Evolutionary conservation across 495 filamentous ascomycete genomes (phyloP).

Genomic region (Parmelia sp.): DNA sequence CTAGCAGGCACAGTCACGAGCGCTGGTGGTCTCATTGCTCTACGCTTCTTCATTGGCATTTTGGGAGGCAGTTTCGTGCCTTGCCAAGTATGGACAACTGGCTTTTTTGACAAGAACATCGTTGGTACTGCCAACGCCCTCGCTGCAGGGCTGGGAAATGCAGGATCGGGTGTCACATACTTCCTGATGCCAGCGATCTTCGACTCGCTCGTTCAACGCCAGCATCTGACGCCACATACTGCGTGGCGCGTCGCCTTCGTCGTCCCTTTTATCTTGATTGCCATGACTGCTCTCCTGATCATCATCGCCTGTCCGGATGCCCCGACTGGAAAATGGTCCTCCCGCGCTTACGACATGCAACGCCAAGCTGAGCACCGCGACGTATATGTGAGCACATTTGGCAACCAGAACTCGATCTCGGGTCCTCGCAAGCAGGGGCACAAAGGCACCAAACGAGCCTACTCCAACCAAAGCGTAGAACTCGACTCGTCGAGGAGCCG

Average conservation of each 20-base stretch:
- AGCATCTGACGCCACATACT: conserved; percentile 52
- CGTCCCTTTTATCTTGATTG: conserved; percentile 75
- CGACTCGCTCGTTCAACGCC: conserved; percentile 59
- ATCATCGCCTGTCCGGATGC: conserved; percentile 72
- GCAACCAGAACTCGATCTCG: not conserved
- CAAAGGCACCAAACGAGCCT: conserved; percentile 4
- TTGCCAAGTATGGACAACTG: conserved; percentile 92
- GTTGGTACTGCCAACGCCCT: conserved; percentile 87
- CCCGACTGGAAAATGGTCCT: conserved; percentile 70
- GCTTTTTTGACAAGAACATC: conserved; percentile 94
- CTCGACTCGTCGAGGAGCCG: conserved; percentile 6
- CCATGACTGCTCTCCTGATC: conserved; percentile 56
- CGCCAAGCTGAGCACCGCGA: conserved; percentile 20
- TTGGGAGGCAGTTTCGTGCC: conserved; percentile 86
- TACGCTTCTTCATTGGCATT: conserved; percentile 89
- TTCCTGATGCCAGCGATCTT: conserved; percentile 93
- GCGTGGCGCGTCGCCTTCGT: conserved; percentile 83
- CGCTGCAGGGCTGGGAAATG: conserved; percentile 79
- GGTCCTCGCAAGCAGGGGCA: conserved; percentile 6
- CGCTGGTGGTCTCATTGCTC: conserved; percentile 61
- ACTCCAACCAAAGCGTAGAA: conserved; percentile 8
- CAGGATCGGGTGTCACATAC: conserved; percentile 77
- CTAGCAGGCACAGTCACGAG: conserved; percentile 70
- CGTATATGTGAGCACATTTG: conserved; percentile 15
- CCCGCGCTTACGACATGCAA: conserved; percentile 19